Evolutionary conservation across 225 moss, liverwort and hornwort species (phyloP), one percentile per base, ranked within the genome.

Genomic region (Physcomitrellopsis africana): DNA sequence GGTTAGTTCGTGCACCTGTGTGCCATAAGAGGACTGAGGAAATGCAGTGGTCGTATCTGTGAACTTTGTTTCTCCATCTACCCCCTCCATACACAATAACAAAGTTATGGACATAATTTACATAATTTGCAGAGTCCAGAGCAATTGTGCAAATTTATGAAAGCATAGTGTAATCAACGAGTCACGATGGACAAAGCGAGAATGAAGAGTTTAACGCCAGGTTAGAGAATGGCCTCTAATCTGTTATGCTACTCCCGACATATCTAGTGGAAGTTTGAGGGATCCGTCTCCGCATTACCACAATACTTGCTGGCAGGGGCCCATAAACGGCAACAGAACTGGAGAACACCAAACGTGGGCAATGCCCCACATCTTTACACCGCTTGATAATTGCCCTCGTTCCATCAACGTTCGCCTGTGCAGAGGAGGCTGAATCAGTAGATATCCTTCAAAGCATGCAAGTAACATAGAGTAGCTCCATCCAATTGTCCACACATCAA

Each of bases 301-400:
- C 62, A 29, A 58, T 61, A 73, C 85, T 85, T 60, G 17, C 73
- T 70, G 88, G 88, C 59, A 85, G 75, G 68, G 88, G 88, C 45
- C 88, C 88, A 64, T 78, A 88, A 3, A 88, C 88, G 54, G 88
- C 88, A 62, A 88, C 82, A 57, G 88, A 83, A 75, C 88, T 88
- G 57, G 85, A 69, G 80, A 88, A 88, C 66, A 88, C 88, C 76
- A 88, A 70, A 52, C 82, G 82, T 13, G 88, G 88, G 77, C 80
- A 88, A 66, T 85, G 85, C 16, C 78, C 88, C 78, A 81, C 72
- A 67, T 85, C 80, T 68, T 85, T 88, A 61, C 88, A 88, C 45
- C 82, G 88, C 76, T 82, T 85, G 77, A 88, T 83, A 41, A 88
- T 83, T 19, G 85, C 88, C 53, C 58, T 76, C 56, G 72, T 67